Conservation (phyloP, 164 flowering plant species). For the Taxillus chinensis region DNA sequence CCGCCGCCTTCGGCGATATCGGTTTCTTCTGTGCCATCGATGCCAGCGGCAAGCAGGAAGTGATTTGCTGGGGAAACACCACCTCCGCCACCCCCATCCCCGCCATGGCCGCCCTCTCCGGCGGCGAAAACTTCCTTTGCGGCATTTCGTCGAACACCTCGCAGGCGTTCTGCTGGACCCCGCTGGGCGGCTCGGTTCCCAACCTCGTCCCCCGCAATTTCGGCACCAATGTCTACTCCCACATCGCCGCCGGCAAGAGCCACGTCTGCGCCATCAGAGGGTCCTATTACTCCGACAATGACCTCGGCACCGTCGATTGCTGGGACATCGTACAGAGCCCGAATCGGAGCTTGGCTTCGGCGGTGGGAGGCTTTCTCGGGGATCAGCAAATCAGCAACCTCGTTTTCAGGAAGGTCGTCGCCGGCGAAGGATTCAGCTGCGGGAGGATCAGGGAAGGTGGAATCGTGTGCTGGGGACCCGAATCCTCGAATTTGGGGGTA, state of each 20-base stretch:
- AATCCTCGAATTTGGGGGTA: conserved; percentile 26
- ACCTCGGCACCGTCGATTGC: conserved; percentile 64
- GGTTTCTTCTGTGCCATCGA: conserved; percentile 85
- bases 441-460: conserved; percentile 49
- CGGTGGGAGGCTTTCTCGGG: conserved; percentile 15
- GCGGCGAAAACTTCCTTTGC: conserved; percentile 76
- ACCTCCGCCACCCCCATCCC: conserved; percentile 30
- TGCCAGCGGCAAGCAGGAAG: conserved; percentile 72
- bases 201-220: conserved; percentile 51
- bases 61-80: conserved; percentile 65
- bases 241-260: conserved; percentile 62
- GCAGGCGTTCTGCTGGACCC: conserved; percentile 57
- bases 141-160: conserved; percentile 68
- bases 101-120: conserved; percentile 65
- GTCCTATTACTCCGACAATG: conserved; percentile 42
- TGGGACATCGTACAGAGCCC: conserved; percentile 38
- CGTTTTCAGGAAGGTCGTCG: conserved; percentile 35
- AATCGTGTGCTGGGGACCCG: conserved; percentile 71
- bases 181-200: conserved; percentile 20
- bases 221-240: conserved; percentile 40
- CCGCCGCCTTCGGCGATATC: conserved; percentile 60
- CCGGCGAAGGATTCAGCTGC: conserved; percentile 84
- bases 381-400: conserved; percentile 17
- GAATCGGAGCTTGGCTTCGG: conserved; percentile 13
- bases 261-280: conserved; percentile 89